Base-by-base conservation (phyloP, 108 stramenopile genomes). In the Pseudonitzschia delicatissima region DNA sequence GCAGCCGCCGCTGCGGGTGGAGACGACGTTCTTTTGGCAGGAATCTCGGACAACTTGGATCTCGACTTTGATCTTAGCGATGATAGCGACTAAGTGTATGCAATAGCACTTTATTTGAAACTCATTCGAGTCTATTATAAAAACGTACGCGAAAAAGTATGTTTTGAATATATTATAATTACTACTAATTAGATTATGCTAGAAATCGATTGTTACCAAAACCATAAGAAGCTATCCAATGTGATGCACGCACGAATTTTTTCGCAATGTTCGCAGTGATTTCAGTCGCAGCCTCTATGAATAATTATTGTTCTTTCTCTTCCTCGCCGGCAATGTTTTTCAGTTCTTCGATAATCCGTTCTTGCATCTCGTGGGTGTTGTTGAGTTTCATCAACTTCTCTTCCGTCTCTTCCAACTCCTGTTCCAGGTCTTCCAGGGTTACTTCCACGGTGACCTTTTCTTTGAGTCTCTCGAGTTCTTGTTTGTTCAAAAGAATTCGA, bases 341-440 rank as follows among this genome's bases (percentile, higher is more conserved):
- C 52, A 83, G 45, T 35, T 71, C 64, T 52, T 70, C 73, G 59
- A 83, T 79, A 3, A 73, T 72, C 44, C 64, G 61, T 42, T 70
- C 77, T 71, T 83, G 82, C 64, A 62, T 72, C 72, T 76, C 82
- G 55, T 79, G 71, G 47, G 73, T 79, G 31, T 66, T 70, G 45
- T 78, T 74, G 40, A 83, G 63, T 40, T 78, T 37, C 32, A 33
- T 33, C 32, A 61, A 15, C 32, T 61, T 71, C 13, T 55, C 35
- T 66, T 83, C 77, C 9, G 82, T 71, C 50, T 78, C 82, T 66
- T 78, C 71, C 64, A 83, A 42, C 58, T 83, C 82, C 37, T 66
- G 50, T 59, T 71, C 76, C 49, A 79, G 40, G 49, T 83, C 78
- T 2, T 68, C 82, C 17, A 76, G 48, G 21, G 64, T 72, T 17